Evolutionary conservation across 352 stramenopile genomes (phyloP), one percentile per base, ranked within the genome.

Genomic region (Phytophthora tubulina): DNA sequence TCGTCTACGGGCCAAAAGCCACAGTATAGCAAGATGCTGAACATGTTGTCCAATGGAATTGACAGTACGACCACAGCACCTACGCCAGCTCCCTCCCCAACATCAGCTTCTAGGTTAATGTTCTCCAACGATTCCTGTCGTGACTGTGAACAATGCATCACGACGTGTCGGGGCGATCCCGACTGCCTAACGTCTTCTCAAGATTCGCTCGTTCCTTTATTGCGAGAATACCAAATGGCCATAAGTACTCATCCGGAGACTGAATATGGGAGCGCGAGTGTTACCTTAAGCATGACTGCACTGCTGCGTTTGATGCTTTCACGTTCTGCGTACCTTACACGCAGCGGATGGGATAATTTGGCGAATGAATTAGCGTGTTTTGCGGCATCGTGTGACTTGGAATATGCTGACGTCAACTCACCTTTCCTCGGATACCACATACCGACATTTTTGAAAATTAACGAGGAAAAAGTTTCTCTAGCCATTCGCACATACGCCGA

Each of bases 21-120:
- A 33, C 60, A 67, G 21, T 67, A 48, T 8, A 67, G 30, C 11
- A 51, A 50, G 15, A 35, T 67, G 38, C 32, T 67, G 30, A 32
- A 52, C 14, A 52, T 67, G 60, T 21, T 67, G 30, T 52, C 38
- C 9, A 10, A 45, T 32, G 60, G 60, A 2, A 60, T 67, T 4
- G 10, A 27, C 6, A 27, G 21, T 27, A 27, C 21, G 21, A 27
- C 21, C 21, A 27, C 21, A 27, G 21, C 21, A 27, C 44, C 38
- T 32, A 30, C 46, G 5, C 36, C 59, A 27, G 11, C 9, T 3
- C 38, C 49, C 4, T 31, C 38, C 3, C 30, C 60, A 21, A 61
- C 60, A 2, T 61, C 60, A 27, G 49, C 48, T 27, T 30, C 44
- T 0, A 60, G 17, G 33, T 31, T 14, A 4, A 67, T 67, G 6